Evolutionary conservation across 1,139 yeast species (phyloP), one percentile per base, ranked within the genome.

Genomic region (Blastobotrys raffinosifermentans): DNA sequence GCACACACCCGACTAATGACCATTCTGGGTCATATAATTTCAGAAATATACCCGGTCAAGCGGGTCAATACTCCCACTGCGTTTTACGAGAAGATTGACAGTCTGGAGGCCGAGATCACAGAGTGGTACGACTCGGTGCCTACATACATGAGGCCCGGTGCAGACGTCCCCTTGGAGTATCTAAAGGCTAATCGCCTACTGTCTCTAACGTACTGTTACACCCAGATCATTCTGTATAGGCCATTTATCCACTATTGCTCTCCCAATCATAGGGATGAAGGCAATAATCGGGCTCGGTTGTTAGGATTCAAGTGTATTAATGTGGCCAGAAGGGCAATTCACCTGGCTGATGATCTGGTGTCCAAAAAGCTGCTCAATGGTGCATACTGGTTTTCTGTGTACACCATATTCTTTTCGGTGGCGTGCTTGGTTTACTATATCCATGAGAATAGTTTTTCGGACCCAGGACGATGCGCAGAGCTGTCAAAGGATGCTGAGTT

Each of bases 301-400:
- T 33, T 30, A 18, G 29, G 35, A 1, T 30, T n/a, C 5, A 85
- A 84, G 54, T 86, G 95, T 59, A 82, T 86, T 36, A 79, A 80
- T 47, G 91, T 85, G 4, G 91, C 96, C 0, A 68, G 95, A 47
- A 75, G 83, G 49, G 94, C 83, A 20, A 89, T 87, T 11, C 80
- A 82, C 49, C 60, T 86, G 43, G 91, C 95, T 0, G 80, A 83
- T 55, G 91, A 83, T 49, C 77, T 87, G 84, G 77, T 83, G 45
- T 75, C 76, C 46, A 77, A 78, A 45, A 72, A 81, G 44, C 70
- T 85, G 54, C 66, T 87, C 39, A 77, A 83, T 44, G 96, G 96
- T 1, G 84, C 95, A 2, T 87, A 87, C 58, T 86, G 96, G 96
- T 87, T 86, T 56, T 80, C 93, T 11, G 81, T 83, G 60, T 87